Conservation (phyloP, 768 basidiomycete genomes). For the Gautieria morchelliformis region DNA sequence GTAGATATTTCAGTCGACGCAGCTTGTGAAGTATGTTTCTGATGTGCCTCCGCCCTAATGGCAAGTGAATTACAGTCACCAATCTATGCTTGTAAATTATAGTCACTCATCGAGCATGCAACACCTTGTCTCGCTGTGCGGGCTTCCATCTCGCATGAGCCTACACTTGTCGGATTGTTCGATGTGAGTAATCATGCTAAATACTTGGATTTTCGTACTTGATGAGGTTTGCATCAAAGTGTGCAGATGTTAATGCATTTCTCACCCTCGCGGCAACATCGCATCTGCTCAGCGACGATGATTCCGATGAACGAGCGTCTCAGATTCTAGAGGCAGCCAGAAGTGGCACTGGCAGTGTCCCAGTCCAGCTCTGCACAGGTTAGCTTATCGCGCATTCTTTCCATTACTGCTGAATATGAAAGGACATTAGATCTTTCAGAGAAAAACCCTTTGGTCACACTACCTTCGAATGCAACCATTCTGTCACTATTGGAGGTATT, state of each 20-base stretch:
- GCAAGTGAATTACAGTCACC: not conserved
- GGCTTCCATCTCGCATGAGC: conserved; percentile 17
- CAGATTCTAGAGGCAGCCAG: conserved; percentile 68
- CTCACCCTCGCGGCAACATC: conserved; percentile 72
- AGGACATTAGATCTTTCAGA: conserved; percentile 59
- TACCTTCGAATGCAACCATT: conserved; percentile 55
- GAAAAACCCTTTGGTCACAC: conserved; percentile 65
- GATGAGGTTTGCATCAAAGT: conserved; percentile 31
- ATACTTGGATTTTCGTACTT: not conserved
- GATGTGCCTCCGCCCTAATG: not conserved
- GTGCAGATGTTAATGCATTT: conserved; percentile 83
- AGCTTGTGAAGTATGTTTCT: conserved; percentile 58
- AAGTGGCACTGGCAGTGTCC: conserved; percentile 48
- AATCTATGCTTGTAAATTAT: not conserved
- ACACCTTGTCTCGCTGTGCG: conserved; percentile 59
- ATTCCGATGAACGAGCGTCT: conserved; percentile 49
- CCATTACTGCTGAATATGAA: not conserved
- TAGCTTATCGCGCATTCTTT: conserved; percentile 20
- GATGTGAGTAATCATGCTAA: conserved; percentile 41
- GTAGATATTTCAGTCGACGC: conserved; percentile 72
- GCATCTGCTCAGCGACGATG: conserved; percentile 56
- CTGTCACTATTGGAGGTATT: conserved; percentile 57
- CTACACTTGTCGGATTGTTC: conserved; percentile 47
- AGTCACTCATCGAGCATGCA: conserved; percentile 57
- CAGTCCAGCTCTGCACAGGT: conserved; percentile 74